Evolutionary conservation across 2,329 filamentous ascomycete species (phyloP).

Genomic region (Microsporum audouinii): DNA sequence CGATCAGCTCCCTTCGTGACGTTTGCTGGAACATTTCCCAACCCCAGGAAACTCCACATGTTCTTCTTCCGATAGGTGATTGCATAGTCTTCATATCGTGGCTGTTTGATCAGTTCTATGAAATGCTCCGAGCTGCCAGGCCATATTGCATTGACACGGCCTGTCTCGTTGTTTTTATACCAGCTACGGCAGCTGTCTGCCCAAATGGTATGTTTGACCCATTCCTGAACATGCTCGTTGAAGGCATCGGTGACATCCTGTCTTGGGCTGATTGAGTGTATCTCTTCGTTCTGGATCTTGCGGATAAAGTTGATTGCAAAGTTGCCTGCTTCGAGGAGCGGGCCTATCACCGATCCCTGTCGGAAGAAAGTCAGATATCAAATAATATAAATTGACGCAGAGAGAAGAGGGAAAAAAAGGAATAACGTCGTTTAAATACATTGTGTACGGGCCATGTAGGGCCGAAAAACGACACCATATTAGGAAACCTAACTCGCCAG

Average conservation of each 20-base stretch:
- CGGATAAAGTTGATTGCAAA: slow-evolving; percentile 23
- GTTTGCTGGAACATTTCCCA: slow-evolving; percentile 23
- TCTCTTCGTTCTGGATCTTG: slow-evolving; percentile 26
- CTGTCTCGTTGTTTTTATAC: slow-evolving; percentile 28
- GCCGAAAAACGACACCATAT: slow-evolving; percentile 26
- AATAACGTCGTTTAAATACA: slow-evolving; percentile 18
- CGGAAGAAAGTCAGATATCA: slow-evolving; percentile 17
- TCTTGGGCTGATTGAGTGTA: slow-evolving; percentile 21
- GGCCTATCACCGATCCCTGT: slow-evolving; percentile 20
- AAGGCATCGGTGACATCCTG: slow-evolving; percentile 27
- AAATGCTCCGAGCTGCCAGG: slow-evolving; percentile 43
- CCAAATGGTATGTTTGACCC: slow-evolving; percentile 24
- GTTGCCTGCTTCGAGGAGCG: slow-evolving; percentile 17
- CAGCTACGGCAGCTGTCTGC: slow-evolving; percentile 20
- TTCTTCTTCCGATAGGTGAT: slow-evolving; percentile 21
- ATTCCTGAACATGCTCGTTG: slow-evolving; percentile 24
- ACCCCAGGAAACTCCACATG: slow-evolving; percentile 24
- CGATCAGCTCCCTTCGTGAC: slow-evolving; percentile 18
- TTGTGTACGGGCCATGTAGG: slow-evolving; percentile 36
- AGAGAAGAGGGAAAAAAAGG: not conserved
- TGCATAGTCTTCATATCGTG: slow-evolving; percentile 38
- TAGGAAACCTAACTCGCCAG: slow-evolving; percentile 20
- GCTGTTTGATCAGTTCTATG: slow-evolving; percentile 30
- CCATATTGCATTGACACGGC: slow-evolving; percentile 39
- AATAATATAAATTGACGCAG: not conserved